These are phyloP conservation scores for Penicillium digitatum DNA, from an alignment of 2,329 filamentous ascomycete species.

Conservation along the genomic window DNA sequence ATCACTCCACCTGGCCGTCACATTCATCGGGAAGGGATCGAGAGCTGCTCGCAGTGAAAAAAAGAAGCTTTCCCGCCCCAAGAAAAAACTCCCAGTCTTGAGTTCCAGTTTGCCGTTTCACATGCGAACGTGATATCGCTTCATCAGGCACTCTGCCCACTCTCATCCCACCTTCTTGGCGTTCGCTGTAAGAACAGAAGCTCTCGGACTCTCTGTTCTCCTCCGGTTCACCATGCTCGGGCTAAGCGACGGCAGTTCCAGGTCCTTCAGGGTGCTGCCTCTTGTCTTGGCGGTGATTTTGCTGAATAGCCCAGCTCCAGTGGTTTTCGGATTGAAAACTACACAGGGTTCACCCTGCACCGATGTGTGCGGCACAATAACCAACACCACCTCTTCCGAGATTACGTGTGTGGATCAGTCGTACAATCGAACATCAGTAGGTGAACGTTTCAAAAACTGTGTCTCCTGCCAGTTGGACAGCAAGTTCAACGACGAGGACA, in stretches of 20 bases:
- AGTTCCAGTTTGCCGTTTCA: constrained; percentile 2
- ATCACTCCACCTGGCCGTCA: constrained; percentile 15
- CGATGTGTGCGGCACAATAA: constrained; percentile 29
- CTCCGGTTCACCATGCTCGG: constrained; percentile 21
- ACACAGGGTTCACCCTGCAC: constrained; percentile 41
- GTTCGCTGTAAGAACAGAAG: constrained; percentile 5
- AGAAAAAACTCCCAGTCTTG: background rate
- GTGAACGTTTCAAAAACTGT: constrained; percentile 40
- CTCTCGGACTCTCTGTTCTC: constrained; percentile 5
- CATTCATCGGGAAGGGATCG: constrained; percentile 5
- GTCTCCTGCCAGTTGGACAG: constrained; percentile 43
- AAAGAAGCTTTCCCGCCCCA: constrained; percentile 24
- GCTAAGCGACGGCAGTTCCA: constrained; percentile 8
- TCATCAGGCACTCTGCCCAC: constrained; percentile 11
- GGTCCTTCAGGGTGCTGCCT: constrained; percentile 18
- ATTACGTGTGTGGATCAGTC: constrained; percentile 42
- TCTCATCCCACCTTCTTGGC: background rate
- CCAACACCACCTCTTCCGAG: constrained; percentile 41
- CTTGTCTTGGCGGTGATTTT: constrained; percentile 15
- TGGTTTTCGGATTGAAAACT: constrained; percentile 28
- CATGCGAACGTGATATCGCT: constrained; percentile 19
- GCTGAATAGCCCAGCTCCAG: constrained; percentile 19
- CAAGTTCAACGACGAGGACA: constrained; percentile 30
- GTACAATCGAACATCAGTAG: constrained; percentile 33
- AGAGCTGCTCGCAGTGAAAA: constrained; percentile 18